Base-by-base conservation (phyloP, 129 eudicot species). In the Flaveria linearis region DNA sequence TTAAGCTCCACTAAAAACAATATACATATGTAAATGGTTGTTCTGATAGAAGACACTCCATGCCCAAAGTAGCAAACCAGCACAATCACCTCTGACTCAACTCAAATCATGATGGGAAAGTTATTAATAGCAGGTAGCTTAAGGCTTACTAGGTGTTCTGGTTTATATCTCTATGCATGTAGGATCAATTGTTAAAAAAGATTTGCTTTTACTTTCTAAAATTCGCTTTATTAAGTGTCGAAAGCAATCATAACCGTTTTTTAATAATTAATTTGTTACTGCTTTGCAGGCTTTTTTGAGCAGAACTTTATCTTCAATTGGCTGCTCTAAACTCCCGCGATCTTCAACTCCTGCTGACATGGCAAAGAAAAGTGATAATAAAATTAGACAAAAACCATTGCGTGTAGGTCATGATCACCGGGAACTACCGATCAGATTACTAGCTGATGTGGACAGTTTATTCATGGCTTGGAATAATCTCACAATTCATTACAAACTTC, bases 401-500 rank as follows among this genome's bases (percentile, higher is more conserved):
- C 90, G 83, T 9, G 43, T 73, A 72, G 78, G 83, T 56, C 86
- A 76, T 28, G 83, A 85, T 80, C 86, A 91, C 20, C 85, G 87
- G 60, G 94, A 88, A 67, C 84, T 91, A 62, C 99, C 99, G 0
- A 81, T 84, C 79, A 86, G 94, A 76, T 91, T 89, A 80, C 92
- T 91, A 69, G 92, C 97, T 64, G 99, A 95, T 52, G 73, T 45
- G 52, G 99, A 95, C 61, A 95, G 99, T 84, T 85, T 87, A 78
- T 95, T 95, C 82, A 64, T 88, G 82, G 71, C 84, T 17, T 89
- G 92, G 84, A 79, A 73, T 55, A 92, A 89, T 53, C 84, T 88
- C 74, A 86, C 86, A 28, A 80, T 95, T 58, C 99, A 95, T 82
- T 95, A 95, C 90, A 95, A 95, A 92, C 88, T 95, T 60, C 82